These are phyloP conservation scores for Neonectria hederae DNA, from an alignment of 2,329 filamentous ascomycete species.

Conservation along the genomic window DNA sequence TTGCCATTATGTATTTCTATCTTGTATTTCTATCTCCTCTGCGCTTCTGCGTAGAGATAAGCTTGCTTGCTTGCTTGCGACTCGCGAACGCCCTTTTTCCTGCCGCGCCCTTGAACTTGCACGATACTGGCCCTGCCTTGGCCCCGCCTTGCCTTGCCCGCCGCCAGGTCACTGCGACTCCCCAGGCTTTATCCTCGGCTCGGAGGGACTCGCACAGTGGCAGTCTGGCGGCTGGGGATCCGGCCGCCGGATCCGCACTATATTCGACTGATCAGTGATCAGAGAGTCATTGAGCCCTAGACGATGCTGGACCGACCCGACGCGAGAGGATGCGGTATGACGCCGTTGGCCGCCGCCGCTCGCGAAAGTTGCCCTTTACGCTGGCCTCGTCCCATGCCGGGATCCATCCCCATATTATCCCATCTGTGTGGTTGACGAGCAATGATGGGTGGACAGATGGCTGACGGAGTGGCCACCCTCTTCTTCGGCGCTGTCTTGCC, in stretches of 20 bases:
- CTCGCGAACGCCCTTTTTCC: conserved; percentile 26
- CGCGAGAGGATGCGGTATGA: conserved; percentile 24
- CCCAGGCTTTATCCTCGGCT: not conserved
- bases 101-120: conserved; percentile 20
- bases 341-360: conserved; percentile 14
- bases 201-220: not conserved
- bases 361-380: conserved; percentile 23
- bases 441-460: conserved; percentile 9
- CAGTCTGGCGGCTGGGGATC: not conserved
- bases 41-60: conserved; percentile 44
- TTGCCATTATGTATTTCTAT: conserved; percentile 54
- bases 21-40: conserved; percentile 52
- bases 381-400: conserved; percentile 16
- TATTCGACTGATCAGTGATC: not conserved
- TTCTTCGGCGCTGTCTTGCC: not conserved
- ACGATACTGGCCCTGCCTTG: conserved; percentile 10
- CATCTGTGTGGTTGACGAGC: conserved; percentile 15
- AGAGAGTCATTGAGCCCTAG: not conserved
- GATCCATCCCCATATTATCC: conserved; percentile 16
- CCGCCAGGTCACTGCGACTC: no score
- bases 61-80: conserved; percentile 25
- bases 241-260: conserved; percentile 16
- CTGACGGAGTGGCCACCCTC: not conserved
- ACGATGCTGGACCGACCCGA: conserved; percentile 14
- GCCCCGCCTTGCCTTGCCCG: conserved; percentile 2